phyloP scores from a whole-genome alignment of 2,329 filamentous ascomycete genomes.

The Fusarium tjaetaba region DNA sequence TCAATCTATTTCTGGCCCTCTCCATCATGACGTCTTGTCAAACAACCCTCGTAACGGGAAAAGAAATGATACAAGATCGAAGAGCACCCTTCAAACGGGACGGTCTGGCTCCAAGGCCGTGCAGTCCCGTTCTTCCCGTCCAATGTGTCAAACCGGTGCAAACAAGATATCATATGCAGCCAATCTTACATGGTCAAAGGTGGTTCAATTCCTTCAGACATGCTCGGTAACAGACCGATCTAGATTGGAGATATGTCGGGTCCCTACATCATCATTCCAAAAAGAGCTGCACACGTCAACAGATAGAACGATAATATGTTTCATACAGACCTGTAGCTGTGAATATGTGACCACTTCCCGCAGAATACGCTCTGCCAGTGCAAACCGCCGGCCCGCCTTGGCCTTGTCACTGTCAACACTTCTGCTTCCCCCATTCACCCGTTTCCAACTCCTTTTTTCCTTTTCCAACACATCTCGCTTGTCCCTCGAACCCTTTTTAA shows the following conservation, averaged over 20 bases:
- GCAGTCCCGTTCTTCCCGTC: slow-evolving; percentile 25
- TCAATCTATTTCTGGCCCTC: slow-evolving; percentile 31
- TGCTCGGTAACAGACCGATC: slow-evolving; percentile 13
- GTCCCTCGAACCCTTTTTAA: slow-evolving; percentile 14
- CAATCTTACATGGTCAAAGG: slow-evolving; percentile 10
- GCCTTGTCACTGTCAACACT: slow-evolving; percentile 11
- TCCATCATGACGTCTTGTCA: slow-evolving; percentile 22
- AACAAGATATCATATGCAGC: slow-evolving; percentile 3
- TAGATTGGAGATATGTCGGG: slow-evolving; percentile 18
- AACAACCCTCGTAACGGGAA: slow-evolving; percentile 3
- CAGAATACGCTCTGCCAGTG: slow-evolving; percentile 5
- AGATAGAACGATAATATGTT: neutral
- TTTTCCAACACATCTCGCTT: slow-evolving; percentile 16
- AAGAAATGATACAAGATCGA: slow-evolving; percentile 3
- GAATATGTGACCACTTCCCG: neutral
- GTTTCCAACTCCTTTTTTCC: neutral
- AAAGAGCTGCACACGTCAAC: neutral
- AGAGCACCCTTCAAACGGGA: slow-evolving; percentile 3
- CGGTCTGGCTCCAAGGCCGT: slow-evolving; percentile 7
- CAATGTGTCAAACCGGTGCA: slow-evolving; percentile 29
- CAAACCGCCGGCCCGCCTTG: slow-evolving; percentile 5
- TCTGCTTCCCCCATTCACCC: neutral
- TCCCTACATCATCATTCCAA: slow-evolving; percentile 26
- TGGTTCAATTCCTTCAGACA: neutral
- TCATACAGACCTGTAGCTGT: neutral